Conservation (phyloP, 495 filamentous ascomycete species). For the Diplogelasinospora grovesii region DNA sequence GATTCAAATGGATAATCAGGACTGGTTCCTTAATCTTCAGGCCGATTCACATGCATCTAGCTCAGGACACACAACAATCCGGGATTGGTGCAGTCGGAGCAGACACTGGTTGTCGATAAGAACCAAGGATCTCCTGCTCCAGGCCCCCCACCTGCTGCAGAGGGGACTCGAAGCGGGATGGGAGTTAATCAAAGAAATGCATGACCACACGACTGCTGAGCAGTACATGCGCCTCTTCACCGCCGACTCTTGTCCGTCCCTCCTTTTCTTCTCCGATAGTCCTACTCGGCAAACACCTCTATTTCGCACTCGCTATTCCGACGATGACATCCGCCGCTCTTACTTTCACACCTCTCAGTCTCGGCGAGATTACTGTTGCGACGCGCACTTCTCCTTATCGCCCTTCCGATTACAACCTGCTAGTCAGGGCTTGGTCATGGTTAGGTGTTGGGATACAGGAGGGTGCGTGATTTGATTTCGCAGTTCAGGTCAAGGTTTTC, state of each 20-base stretch:
- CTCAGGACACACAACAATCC: slow-evolving; percentile 22
- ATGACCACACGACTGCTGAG: too few species aligned
- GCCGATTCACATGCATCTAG: slow-evolving; percentile 26
- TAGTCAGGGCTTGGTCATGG: slow-evolving; percentile 15
- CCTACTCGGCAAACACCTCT: slow-evolving; percentile 2
- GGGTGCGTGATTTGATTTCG: slow-evolving; percentile 10
- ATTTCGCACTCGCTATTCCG: not conserved
- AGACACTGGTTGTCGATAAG: slow-evolving; percentile 42
- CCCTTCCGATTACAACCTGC: slow-evolving; percentile 8
- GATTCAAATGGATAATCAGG: too few species aligned
- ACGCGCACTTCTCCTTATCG: not conserved
- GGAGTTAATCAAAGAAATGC: slow-evolving; percentile 6
- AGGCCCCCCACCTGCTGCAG: not conserved
- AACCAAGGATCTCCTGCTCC: slow-evolving; percentile 27
- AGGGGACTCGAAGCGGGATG: slow-evolving; percentile 6
- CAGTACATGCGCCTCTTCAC: too few species aligned
- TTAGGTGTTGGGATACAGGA: not conserved
- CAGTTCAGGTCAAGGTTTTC: slow-evolving; percentile 33
- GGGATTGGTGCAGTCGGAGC: slow-evolving; percentile 32
- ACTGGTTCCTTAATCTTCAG: slow-evolving; percentile 7
- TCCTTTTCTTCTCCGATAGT: not conserved
- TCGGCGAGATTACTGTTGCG: slow-evolving; percentile 20
- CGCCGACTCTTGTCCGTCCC: too few species aligned
- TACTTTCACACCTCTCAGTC: too few species aligned
- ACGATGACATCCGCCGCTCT: too few species aligned